These are phyloP conservation scores for Trichoderma simmonsii DNA, from an alignment of 2,329 filamentous ascomycete species.

Conservation along the genomic window DNA sequence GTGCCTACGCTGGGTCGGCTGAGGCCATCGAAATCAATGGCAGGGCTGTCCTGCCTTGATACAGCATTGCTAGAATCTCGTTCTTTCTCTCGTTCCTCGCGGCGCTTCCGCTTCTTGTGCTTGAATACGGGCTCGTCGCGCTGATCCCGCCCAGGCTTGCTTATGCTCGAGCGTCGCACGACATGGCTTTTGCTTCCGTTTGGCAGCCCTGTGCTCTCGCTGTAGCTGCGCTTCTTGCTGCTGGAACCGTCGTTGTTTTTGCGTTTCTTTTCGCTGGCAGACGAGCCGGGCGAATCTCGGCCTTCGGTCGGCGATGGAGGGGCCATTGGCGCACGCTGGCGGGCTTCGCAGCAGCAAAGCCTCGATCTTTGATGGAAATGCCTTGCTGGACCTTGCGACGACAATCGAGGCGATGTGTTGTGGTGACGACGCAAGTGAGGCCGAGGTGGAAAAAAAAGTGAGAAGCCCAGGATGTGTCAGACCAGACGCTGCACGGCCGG, in stretches of 20 bases:
- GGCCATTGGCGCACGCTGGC: background rate
- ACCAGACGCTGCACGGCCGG: background rate
- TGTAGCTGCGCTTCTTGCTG: slow-evolving; percentile 5
- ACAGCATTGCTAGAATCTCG: background rate
- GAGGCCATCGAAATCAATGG: slow-evolving; percentile 61
- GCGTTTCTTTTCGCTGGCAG: slow-evolving; percentile 15
- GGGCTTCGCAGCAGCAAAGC: background rate
- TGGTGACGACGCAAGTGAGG: background rate
- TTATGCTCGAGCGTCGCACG: slow-evolving; percentile 17
- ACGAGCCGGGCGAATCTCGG: slow-evolving; percentile 14
- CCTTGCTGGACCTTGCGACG: background rate
- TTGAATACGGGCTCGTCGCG: slow-evolving; percentile 15
- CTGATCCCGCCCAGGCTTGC: slow-evolving; percentile 15
- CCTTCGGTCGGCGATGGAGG: slow-evolving; percentile 3
- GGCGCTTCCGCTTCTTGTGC: slow-evolving; percentile 14
- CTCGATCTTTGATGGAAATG: background rate
- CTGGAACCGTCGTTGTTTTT: slow-evolving; percentile 1
- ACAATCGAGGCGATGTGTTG: background rate
- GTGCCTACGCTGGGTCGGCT: slow-evolving; percentile 62
- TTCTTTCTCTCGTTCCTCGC: background rate
- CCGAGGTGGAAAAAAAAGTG: background rate
- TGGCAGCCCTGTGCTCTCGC: background rate
- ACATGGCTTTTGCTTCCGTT: slow-evolving; percentile 7
- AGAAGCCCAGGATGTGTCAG: background rate
- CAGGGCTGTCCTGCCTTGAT: slow-evolving; percentile 41